Conservation (phyloP, 495 filamentous ascomycete species). For the Penicillium cataractarum region DNA sequence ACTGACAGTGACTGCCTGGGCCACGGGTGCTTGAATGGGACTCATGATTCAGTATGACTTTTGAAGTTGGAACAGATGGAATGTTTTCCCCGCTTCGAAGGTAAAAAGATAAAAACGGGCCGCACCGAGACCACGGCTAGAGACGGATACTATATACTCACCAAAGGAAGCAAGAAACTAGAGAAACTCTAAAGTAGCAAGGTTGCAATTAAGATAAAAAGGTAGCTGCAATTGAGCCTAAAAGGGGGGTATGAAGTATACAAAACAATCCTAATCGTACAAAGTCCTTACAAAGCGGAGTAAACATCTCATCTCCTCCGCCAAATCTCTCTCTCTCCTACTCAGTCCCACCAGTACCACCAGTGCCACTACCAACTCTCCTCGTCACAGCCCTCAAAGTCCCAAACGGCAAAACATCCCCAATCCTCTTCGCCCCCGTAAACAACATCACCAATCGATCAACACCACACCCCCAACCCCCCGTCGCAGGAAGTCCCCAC, state of each 20-base stretch:
- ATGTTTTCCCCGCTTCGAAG: slow-evolving; percentile 29
- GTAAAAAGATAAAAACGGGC: slow-evolving; percentile 1
- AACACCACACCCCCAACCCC: slow-evolving; percentile 93
- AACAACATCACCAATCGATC: slow-evolving; percentile 92
- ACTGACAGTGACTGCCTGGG: slow-evolving; percentile 58
- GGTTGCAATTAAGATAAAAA: too few relatives aligned
- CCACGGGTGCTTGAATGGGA: slow-evolving; percentile 23
- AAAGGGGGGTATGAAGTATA: background rate
- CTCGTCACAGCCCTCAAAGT: slow-evolving; percentile 61
- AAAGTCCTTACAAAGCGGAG: too few relatives aligned
- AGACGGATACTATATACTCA: slow-evolving; percentile 3
- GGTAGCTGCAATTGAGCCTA: background rate
- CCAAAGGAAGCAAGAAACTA: background rate
- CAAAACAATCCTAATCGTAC: background rate
- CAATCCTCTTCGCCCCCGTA: slow-evolving; percentile 71
- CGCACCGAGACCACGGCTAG: slow-evolving; percentile 22
- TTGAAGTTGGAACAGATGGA: slow-evolving; percentile 7
- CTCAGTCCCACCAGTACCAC: background rate
- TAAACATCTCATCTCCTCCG: too few relatives aligned
- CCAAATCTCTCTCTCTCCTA: background rate
- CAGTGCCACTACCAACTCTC: slow-evolving; percentile 6
- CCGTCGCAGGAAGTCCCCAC: slow-evolving; percentile 88
- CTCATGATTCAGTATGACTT: slow-evolving; percentile 11
- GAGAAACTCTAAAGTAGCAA: background rate
- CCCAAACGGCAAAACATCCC: slow-evolving; percentile 85